Conservation (phyloP, 2,329 filamentous ascomycete genomes). For the Lasiodiplodia sp. region DNA sequence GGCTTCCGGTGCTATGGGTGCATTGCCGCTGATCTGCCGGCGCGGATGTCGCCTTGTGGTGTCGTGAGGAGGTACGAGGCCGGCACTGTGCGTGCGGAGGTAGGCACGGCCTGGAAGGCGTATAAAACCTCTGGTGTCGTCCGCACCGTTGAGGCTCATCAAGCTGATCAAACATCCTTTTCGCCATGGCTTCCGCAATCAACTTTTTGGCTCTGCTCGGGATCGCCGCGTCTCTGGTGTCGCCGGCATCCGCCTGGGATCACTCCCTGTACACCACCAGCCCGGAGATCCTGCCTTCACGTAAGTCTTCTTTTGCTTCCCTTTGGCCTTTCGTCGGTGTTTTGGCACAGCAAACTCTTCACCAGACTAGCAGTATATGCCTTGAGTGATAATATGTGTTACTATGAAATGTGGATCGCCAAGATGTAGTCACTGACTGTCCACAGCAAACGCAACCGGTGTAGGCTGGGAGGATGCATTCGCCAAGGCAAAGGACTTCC, state of each 20-base stretch:
- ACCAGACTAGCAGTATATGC: too few relatives aligned
- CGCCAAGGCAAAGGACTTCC: constrained; percentile 44
- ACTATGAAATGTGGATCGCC: neutral
- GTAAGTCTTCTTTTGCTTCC: neutral
- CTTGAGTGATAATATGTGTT: neutral
- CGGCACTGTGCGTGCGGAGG: constrained; percentile 1
- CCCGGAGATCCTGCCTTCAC: constrained; percentile 22
- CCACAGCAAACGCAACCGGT: constrained; percentile 31
- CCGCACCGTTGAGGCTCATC: neutral
- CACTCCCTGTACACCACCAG: constrained; percentile 26
- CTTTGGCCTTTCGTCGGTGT: too few relatives aligned
- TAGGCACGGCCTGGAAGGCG: neutral
- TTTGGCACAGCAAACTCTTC: neutral
- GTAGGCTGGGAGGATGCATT: constrained; percentile 46
- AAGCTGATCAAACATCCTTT: constrained; percentile 18
- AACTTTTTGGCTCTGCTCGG: constrained; percentile 28
- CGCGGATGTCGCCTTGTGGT: neutral
- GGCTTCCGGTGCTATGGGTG: neutral
- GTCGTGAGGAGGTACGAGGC: constrained; percentile 5
- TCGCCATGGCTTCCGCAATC: constrained; percentile 23
- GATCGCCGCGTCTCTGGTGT: constrained; percentile 17
- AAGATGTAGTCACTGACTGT: neutral
- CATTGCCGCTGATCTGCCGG: constrained; percentile 19
- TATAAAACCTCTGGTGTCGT: constrained; percentile 16
- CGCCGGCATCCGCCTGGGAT: constrained; percentile 25